Evolutionary conservation across 805 yeast species (phyloP).

Genomic region (Candida maesae): DNA sequence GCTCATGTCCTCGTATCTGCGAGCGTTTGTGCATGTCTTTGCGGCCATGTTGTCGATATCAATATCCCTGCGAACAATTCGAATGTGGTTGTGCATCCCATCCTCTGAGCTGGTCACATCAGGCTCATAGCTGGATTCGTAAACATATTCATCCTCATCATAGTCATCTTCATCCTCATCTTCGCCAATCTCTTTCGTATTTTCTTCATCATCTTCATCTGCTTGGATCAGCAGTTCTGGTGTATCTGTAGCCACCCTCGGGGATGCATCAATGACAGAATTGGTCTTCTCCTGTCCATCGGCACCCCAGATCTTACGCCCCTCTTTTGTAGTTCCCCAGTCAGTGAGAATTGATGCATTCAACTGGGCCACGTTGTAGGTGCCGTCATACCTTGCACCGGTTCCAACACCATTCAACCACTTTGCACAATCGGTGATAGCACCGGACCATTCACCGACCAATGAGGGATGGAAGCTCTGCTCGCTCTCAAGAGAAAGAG

Average conservation of each 20-base stretch:
- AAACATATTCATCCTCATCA: too few relatives aligned
- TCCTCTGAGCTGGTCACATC: too few relatives aligned
- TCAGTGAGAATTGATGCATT: conserved; percentile 1
- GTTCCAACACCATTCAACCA: conserved; percentile 69
- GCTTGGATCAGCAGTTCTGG: neutral
- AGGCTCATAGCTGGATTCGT: conserved; percentile 1
- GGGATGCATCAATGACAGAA: too few relatives aligned
- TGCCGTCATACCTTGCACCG: conserved; percentile 60
- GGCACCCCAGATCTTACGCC: neutral
- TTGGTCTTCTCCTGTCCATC: neutral
- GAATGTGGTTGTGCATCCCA: neutral
- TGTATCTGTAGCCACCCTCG: too few relatives aligned
- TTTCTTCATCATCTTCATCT: neutral
- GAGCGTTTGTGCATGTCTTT: conserved; percentile 36
- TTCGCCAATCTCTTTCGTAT: neutral
- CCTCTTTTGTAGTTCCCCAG: neutral
- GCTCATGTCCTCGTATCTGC: conserved; percentile 41
- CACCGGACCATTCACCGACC: conserved; percentile 71
- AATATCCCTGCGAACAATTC: conserved; percentile 1
- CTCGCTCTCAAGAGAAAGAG: conserved; percentile 22
- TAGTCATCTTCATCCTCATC: neutral
- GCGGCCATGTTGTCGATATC: neutral
- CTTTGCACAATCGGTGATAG: conserved; percentile 63
- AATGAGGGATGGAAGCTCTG: conserved; percentile 47
- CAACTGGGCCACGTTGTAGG: conserved; percentile 28